These are phyloP conservation scores for Balakata baccata DNA, from an alignment of 345 rosid genomes.

Conservation along the genomic window DNA sequence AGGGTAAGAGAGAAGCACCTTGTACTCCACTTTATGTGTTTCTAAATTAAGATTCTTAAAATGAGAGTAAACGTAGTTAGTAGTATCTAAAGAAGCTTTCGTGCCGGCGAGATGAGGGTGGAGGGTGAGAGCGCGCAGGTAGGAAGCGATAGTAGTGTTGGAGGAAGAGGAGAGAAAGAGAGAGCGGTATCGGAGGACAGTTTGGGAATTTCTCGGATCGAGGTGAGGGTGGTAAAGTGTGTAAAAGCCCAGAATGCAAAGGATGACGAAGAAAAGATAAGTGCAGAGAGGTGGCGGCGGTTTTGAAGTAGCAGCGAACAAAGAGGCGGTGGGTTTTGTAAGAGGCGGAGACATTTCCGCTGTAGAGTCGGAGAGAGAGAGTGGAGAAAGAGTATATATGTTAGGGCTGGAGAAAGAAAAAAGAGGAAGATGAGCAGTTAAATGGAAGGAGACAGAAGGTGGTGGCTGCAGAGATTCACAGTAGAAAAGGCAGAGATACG, in stretches of 20 bases:
- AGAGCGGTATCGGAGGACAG: conserved; percentile 39
- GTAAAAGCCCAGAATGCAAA: conserved; percentile 55
- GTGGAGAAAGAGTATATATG: background rate
- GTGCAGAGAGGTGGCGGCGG: conserved; percentile 47
- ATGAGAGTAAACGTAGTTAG: conserved; percentile 54
- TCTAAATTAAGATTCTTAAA: conserved; percentile 53
- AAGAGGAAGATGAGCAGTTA: background rate
- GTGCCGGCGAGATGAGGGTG: conserved; percentile 94
- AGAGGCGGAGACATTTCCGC: conserved; percentile 44
- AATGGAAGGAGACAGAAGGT: too few relatives aligned
- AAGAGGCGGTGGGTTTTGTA: conserved; percentile 28
- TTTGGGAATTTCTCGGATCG: conserved; percentile 23
- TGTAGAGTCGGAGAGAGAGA: background rate
- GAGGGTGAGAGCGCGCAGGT: conserved; percentile 74
- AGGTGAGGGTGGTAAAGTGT: conserved; percentile 38
- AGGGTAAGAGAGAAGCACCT: conserved; percentile 72
- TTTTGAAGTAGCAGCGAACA: conserved; percentile 25
- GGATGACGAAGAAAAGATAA: conserved; percentile 44
- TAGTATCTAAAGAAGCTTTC: conserved; percentile 47
- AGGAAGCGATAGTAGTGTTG: conserved; percentile 65
- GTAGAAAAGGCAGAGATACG: background rate
- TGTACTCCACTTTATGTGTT: conserved; percentile 52
- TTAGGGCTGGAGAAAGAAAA: background rate
- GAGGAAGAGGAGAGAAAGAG: conserved; percentile 66
- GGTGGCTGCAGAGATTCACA: conserved; percentile 5